A percentile compares a stretch with the other conserved stretches of the same genome.
These are phyloP conservation scores for Solanum hybrid DNA, from an alignment of 305 asterid species.

Conservation along the genomic window DNA sequence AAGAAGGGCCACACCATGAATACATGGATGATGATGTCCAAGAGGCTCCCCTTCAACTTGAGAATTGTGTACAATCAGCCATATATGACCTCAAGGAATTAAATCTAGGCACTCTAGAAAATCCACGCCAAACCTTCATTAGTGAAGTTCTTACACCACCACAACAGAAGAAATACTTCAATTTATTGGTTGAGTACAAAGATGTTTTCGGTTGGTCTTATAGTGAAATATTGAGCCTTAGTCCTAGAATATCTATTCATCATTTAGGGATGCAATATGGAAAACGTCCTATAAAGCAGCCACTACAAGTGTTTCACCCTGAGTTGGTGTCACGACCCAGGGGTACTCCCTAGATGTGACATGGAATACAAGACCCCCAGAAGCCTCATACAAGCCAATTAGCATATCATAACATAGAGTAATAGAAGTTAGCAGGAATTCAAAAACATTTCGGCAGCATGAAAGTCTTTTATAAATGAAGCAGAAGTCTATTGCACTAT, in stretches of 20 bases:
- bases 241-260: neutral
- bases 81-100: neutral
- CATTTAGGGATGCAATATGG: neutral
- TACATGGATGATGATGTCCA: neutral
- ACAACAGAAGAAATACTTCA: neutral
- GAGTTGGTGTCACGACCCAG: neutral
- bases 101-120: neutral
- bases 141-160: neutral
- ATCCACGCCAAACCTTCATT: neutral
- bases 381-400: too few relatives aligned
- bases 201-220: neutral
- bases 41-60: neutral
- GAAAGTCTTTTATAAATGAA: too few relatives aligned
- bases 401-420: too few relatives aligned
- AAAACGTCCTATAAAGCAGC: neutral
- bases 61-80: neutral
- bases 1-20: neutral
- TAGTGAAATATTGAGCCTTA: neutral
- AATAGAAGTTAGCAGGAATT: too few relatives aligned
- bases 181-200: neutral
- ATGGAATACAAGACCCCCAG: too few relatives aligned
- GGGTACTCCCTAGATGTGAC: too few relatives aligned
- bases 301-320: neutral
- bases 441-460: too few relatives aligned
- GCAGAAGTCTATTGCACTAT: too few relatives aligned